phyloP scores from a whole-genome alignment of 2,329 filamentous ascomycete genomes.

The Coccinonectria pachysandricola region DNA sequence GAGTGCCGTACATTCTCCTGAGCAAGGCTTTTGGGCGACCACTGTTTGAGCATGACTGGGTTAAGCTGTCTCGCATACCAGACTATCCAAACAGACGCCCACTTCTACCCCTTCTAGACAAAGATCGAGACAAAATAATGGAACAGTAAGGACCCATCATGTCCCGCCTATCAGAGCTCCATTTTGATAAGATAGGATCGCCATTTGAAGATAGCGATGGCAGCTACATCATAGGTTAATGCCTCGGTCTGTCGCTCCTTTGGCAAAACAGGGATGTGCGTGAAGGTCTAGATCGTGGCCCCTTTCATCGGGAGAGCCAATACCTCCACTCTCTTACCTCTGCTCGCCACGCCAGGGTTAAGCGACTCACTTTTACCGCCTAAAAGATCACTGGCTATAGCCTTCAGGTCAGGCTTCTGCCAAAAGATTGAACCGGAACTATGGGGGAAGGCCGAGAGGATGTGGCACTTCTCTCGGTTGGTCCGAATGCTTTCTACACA shows the following conservation, averaged over 20 bases:
- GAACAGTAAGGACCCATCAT: slow-evolving; percentile 10
- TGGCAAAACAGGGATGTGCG: slow-evolving; percentile 15
- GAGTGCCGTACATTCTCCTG: slow-evolving; percentile 16
- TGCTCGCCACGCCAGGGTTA: slow-evolving; percentile 6
- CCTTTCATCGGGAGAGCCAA: slow-evolving; percentile 13
- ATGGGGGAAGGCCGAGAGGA: slow-evolving; percentile 7
- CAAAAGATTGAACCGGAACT: slow-evolving; percentile 1
- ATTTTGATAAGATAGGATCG: slow-evolving; percentile 16
- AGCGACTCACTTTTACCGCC: slow-evolving; percentile 1
- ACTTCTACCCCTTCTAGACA: slow-evolving; percentile 10
- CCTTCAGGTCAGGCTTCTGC: slow-evolving; percentile 7
- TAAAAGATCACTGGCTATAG: slow-evolving; percentile 3
- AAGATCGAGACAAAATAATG: slow-evolving; percentile 10
- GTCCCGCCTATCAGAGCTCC: slow-evolving; percentile 6
- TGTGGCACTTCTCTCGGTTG: slow-evolving; percentile 12
- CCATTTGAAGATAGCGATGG: slow-evolving; percentile 8
- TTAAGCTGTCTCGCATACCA: slow-evolving; percentile 3
- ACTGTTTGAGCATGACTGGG: slow-evolving; percentile 13
- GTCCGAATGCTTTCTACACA: slow-evolving; percentile 12
- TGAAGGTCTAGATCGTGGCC: slow-evolving; percentile 15
- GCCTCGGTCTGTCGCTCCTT: slow-evolving; percentile 11
- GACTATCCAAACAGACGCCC: slow-evolving; percentile 4
- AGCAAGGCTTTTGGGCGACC: slow-evolving; percentile 13
- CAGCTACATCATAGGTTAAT: slow-evolving; percentile 12
- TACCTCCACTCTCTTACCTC: slow-evolving; percentile 17